Evolutionary conservation across 2,329 filamentous ascomycete genomes (phyloP), one percentile per base, ranked within the genome.

Genomic region (Pestalotiopsis sp.): DNA sequence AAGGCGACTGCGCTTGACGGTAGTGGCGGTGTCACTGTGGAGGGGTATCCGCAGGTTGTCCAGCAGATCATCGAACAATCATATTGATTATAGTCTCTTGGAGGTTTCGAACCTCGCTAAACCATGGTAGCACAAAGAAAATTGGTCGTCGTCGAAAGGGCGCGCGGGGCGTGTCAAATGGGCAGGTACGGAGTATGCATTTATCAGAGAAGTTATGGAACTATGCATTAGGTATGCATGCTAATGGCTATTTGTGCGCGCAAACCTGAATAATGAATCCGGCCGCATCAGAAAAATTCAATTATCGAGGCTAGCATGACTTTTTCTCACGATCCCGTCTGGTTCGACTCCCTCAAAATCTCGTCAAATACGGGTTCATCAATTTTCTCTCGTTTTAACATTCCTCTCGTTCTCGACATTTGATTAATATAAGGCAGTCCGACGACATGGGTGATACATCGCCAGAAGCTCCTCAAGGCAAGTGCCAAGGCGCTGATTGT

Each of bases 401-500:
- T 4, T 52, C n/a, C 20, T n/a, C n/a, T 52, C n/a, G 11, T n/a
- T 52, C n/a, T 52, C 17, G 4, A 20, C 9, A 9, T 11, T 52
- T n/a, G 17, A 9, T 52, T 11, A 2, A 52, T 9, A 2, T 23
- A n/a, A 52, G 17, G 9, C 3, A 52, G 9, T 9, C n/a, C 20
- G 45, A 20, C 45, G 11, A 9, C 45, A 52, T 52, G 45, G 45
- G 45, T 20, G 45, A 52, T 9, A 20, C n/a, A n/a, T 52, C 45
- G 45, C 6, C 45, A 52, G 45, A 23, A n/a, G 45, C 20, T 9
- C 5, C 65, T 23, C 58, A 40, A 38, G 40, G 41, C 4, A 86
- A 85, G 75, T 94, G 92, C 76, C 83, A 85, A 67, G 90, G 92
- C 57, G 81, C 84, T 64, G 90, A 92, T 75, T 94, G 92, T 82